These are phyloP conservation scores for Achaetomiella virescens DNA, from an alignment of 495 filamentous ascomycete species.

Conservation along the genomic window DNA sequence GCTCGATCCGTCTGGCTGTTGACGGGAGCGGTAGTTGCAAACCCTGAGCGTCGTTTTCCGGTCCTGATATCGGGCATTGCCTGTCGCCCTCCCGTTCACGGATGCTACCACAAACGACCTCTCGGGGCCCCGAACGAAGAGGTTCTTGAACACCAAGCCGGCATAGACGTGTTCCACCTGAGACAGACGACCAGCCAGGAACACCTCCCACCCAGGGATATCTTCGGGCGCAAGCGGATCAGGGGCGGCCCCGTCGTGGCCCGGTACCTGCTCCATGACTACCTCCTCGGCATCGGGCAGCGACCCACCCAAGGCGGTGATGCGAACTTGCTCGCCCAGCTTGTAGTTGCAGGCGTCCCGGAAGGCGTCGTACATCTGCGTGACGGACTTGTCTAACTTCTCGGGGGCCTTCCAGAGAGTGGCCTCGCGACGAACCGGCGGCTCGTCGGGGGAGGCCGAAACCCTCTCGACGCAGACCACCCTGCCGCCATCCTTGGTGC, in stretches of 20 bases:
- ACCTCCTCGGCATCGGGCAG: conserved; percentile 37
- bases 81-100: conserved; percentile 36
- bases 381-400: conserved; percentile 55
- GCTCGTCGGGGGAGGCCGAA: conserved; percentile 13
- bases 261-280: conserved; percentile 28
- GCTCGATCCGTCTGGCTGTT: conserved; percentile 11
- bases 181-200: conserved; percentile 26
- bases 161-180: conserved; percentile 43
- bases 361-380: conserved; percentile 60
- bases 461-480: conserved; percentile 47
- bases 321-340: conserved; percentile 53
- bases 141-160: conserved; percentile 44
- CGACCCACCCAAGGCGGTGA: conserved; percentile 35
- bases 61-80: conserved; percentile 36
- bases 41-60: conserved; percentile 34
- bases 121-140: conserved; percentile 38
- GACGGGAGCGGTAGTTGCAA: conserved; percentile 8
- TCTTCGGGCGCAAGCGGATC: conserved; percentile 18
- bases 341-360: conserved; percentile 60
- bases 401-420: conserved; percentile 61
- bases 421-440: conserved; percentile 41
- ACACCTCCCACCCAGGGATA: conserved; percentile 26
- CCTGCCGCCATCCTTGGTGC: conserved; percentile 51
- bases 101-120: conserved; percentile 43
- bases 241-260: conserved; percentile 1